Base-by-base conservation (phyloP, 2,329 filamentous ascomycete species). In the Mycosphaerella arachidis region DNA sequence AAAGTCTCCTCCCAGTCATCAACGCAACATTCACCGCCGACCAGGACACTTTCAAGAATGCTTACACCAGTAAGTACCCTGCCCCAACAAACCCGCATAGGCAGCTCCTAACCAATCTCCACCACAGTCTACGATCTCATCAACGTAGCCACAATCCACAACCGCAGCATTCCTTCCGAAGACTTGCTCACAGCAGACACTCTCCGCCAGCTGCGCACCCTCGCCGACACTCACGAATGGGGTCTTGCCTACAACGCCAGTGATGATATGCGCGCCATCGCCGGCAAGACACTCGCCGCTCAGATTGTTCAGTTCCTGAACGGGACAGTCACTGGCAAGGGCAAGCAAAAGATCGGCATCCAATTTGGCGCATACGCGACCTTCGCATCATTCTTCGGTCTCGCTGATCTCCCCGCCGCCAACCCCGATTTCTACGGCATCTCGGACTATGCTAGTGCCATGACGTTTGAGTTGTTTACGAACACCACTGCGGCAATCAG, bases 151-250 rank as follows among this genome's bases (percentile, higher is more conserved):
- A 72, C 72, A 27, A 86, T 87, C 71, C 84, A 87, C 75, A 87
- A 87, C 74, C 65, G 76, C n/a, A 79, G 77, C 63, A 88, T 91
- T 68, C 70, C 71, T 29, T 81, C 82, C 3, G 71, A 77, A 27
- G 72, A 84, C 55, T 79, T 90, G 50, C 81, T 92, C 62, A 87
- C 85, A 51, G 67, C 78, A 40, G 77, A 79, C 1, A 82, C 82
- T 29, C 78, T 91, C 57, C 72, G 78, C 67, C 84, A 89, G 71
- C 83, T 94, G 58, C 82, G 83, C 67, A 82, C 83, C n/a, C 84
- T 94, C 33, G 92, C 92, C 67, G 86, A 92, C 72, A 78, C 79
- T 60, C 90, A 94, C 74, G 89, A 97, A 74, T 96, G 84, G 80
- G 88, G 87, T 70, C 85, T 94, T 13, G 90, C 90, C 56, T 95